Conservation (phyloP, 768 basidiomycete genomes). For the Lactarius vividus region DNA sequence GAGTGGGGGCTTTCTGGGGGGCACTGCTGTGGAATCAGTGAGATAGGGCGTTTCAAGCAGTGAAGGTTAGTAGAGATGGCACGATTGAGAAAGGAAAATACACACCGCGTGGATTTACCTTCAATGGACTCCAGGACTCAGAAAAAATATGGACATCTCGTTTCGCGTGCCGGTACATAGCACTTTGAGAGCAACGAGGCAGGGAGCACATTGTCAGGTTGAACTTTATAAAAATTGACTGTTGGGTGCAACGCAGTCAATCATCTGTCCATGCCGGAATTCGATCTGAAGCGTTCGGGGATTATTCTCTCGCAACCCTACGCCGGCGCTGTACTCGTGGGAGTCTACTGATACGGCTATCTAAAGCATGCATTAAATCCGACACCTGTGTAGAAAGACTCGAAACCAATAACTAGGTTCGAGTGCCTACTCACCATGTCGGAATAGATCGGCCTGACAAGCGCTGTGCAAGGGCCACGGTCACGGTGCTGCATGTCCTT, state of each 20-base stretch:
- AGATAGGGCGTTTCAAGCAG: background rate
- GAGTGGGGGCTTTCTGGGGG: constrained; percentile 4
- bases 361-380: background rate
- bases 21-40: background rate
- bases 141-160: background rate
- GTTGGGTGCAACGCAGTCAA: background rate
- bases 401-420: background rate
- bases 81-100: background rate
- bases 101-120: background rate
- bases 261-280: background rate
- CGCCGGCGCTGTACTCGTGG: background rate
- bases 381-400: background rate
- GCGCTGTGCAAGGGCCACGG: background rate
- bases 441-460: background rate
- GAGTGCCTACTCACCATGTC: background rate
- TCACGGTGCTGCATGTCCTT: background rate
- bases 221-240: background rate
- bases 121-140: background rate
- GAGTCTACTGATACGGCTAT: background rate
- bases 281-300: background rate
- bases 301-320: background rate
- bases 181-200: too few species aligned
- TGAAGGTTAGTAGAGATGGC: background rate
- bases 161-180: background rate
- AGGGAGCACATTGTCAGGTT: background rate